Evolutionary conservation across 805 yeast genomes (phyloP), one percentile per base, ranked within the genome.

Genomic region (Saturnispora hagleri): DNA sequence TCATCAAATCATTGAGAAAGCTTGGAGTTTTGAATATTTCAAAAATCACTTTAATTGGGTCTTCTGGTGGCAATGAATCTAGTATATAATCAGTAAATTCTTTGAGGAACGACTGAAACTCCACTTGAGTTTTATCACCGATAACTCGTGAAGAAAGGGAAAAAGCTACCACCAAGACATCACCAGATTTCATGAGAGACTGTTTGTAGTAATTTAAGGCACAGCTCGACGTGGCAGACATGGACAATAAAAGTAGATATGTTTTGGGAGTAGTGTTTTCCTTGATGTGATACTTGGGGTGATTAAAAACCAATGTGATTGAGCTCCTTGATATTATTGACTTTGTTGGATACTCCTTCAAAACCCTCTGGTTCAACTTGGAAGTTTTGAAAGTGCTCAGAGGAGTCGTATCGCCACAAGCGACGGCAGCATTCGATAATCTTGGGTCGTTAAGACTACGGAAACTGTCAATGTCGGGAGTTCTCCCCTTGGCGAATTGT

Each of bases 171-270:
- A 86, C 77, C 3, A 86, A 64, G 41, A 77, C 74, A 64, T 86
- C 95, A 13, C 89, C 86, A 58, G 80, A 68, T 51, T 74, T 75
- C 6, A 80, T 68, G 8, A 81, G 65, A 43, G 72, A 69, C 41
- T 70, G 69, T 17, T 84, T 60, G 9, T 79, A 70, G 76, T 83
- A 86, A 62, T 86, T 91, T 17, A 86, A 65, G 1, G 87, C 80
- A 28, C 81, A 84, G 86, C 90, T 81, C 0, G 93, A 82, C 64
- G 83, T 86, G 46, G 70, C 72, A 52, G 87, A 70, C 5, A 85
- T 88, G 51, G 82, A 73, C 42, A 86, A 72, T 58, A 82, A 79
- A 13, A 81, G 76, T 54, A 85, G 51, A 52, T 62, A 61, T 42
- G 55, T 61, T 47, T 59, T 62, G 43, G 57, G 56, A 46, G 56